Conservation (phyloP, 2,329 filamentous ascomycete genomes). For the Calonectria pteridis region DNA sequence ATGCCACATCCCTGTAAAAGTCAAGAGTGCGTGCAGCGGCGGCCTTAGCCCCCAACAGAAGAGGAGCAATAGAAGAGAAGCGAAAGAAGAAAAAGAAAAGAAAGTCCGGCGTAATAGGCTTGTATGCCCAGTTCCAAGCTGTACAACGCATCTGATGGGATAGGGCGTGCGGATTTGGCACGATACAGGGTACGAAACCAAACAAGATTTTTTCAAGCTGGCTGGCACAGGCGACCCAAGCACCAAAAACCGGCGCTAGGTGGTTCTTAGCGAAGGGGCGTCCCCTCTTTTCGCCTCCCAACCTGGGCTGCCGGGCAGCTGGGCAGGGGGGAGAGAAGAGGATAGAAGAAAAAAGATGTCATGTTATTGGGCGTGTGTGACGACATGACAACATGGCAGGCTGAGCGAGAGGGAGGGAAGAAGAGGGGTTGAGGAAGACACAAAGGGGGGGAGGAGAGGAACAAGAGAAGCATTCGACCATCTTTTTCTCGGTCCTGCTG, state of each 20-base stretch:
- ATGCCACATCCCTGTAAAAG: background rate
- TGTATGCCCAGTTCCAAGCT: background rate
- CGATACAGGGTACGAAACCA: background rate
- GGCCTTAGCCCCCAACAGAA: background rate
- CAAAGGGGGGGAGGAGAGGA: background rate
- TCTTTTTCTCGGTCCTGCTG: background rate
- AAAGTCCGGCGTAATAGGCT: background rate
- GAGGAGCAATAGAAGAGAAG: background rate
- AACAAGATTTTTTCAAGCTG: constrained; percentile 13
- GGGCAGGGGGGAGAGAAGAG: constrained; percentile 23
- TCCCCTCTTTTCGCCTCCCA: constrained; percentile 22
- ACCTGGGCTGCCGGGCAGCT: background rate
- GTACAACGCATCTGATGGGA: background rate
- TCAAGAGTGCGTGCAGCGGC: background rate
- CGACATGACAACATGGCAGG: constrained; percentile 25
- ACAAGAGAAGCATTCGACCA: background rate
- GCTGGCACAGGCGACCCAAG: constrained; percentile 9
- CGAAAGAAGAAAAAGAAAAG: background rate
- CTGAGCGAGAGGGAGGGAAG: constrained; percentile 25
- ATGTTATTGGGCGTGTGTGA: constrained; percentile 29
- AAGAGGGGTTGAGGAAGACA: constrained; percentile 21
- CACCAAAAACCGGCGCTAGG: constrained; percentile 14
- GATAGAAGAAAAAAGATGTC: constrained; percentile 26
- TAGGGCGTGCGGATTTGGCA: constrained; percentile 9
- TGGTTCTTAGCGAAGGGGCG: constrained; percentile 20